These are phyloP conservation scores for Cadophora luteo-olivacea DNA, from an alignment of 2,329 filamentous ascomycete species.

Conservation along the genomic window DNA sequence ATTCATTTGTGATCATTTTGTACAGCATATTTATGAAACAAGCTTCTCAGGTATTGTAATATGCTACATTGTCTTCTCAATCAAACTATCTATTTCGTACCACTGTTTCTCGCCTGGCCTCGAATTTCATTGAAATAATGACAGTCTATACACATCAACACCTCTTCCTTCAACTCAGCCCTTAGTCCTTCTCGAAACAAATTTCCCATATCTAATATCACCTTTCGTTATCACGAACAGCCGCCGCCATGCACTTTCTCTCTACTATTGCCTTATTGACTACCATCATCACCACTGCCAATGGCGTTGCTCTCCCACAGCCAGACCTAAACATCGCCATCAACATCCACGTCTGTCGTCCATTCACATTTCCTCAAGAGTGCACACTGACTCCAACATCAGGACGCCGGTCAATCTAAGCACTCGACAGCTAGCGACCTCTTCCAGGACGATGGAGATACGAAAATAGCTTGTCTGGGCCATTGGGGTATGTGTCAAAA, in stretches of 20 bases:
- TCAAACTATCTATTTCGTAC: too few species aligned
- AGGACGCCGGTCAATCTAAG: neutral
- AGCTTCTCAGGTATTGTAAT: neutral
- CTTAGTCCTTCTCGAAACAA: too few species aligned
- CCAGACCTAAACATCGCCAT: neutral
- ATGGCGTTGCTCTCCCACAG: neutral
- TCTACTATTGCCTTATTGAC: neutral
- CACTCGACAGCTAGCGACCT: neutral
- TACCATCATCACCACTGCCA: neutral
- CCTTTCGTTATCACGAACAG: neutral
- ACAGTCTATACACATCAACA: too few species aligned
- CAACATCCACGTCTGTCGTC: neutral
- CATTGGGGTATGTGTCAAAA: neutral
- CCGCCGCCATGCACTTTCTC: neutral
- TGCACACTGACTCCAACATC: neutral
- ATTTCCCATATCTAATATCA: too few species aligned
- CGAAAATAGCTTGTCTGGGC: neutral
- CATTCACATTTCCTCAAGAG: too few species aligned
- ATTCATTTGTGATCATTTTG: neutral
- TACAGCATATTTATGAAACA: neutral
- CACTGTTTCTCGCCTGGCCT: too few species aligned
- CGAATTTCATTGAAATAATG: too few species aligned
- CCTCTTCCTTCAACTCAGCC: too few species aligned
- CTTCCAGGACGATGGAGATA: neutral
- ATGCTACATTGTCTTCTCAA: neutral